phyloP scores from a whole-genome alignment of 2,329 filamentous ascomycete genomes.

The Ophiostoma australiae region DNA sequence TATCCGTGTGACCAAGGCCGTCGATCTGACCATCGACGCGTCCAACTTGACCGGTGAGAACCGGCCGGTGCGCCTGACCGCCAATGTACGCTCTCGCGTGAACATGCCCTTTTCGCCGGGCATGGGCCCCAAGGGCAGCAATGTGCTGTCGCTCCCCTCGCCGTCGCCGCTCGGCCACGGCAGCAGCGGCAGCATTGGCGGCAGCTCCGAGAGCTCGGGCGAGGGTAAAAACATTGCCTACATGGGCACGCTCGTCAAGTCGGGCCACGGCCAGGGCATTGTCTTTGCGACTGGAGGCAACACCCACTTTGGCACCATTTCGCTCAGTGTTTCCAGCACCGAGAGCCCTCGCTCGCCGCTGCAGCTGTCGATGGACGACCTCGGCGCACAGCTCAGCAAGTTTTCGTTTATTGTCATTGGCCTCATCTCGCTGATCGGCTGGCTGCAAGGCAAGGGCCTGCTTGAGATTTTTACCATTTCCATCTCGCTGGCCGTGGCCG shows the following conservation, averaged over 20 bases:
- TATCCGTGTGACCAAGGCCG: conserved; percentile 84
- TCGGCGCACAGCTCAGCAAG: conserved; percentile 93
- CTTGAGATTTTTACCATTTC: conserved; percentile 97
- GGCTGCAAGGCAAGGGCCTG: conserved; percentile 81
- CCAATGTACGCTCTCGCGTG: conserved; percentile 49
- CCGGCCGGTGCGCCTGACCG: conserved; percentile 76
- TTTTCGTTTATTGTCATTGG: conserved; percentile 93
- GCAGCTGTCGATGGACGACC: conserved; percentile 94
- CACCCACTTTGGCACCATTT: conserved; percentile 95
- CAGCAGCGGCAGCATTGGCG: neutral
- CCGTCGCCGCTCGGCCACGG: conserved; percentile 31
- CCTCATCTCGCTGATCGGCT: conserved; percentile 84
- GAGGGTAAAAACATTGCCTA: conserved; percentile 89
- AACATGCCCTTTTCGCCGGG: conserved; percentile 18
- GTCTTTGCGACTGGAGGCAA: conserved; percentile 94
- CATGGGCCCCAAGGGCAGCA: conserved; percentile 21
- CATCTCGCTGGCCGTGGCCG: conserved; percentile 91
- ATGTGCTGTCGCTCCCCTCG: conserved; percentile 33
- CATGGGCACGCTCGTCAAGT: conserved; percentile 95
- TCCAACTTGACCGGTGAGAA: conserved; percentile 97
- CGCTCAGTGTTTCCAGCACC: conserved; percentile 86
- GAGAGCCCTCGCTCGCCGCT: conserved; percentile 92
- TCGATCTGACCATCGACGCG: conserved; percentile 89
- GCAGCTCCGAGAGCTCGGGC: conserved; percentile 52
- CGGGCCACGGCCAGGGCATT: conserved; percentile 89